Base-by-base conservation (phyloP, 2,329 filamentous ascomycete species). In the Fusarium domesticum region DNA sequence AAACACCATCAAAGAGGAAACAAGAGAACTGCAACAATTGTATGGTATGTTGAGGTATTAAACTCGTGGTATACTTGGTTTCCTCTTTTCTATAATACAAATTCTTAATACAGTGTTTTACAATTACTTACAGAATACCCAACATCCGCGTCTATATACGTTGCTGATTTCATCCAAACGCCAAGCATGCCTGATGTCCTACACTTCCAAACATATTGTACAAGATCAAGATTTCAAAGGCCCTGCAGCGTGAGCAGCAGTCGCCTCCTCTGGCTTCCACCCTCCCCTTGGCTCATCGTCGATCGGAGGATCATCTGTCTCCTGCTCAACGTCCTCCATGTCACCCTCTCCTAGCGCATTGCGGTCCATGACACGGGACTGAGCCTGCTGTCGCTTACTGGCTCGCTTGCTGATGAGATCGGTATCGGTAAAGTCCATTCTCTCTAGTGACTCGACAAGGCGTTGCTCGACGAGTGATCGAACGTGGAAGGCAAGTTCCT, bases 401-500 rank as follows among this genome's bases (percentile, higher is more conserved):
- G 46, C 44, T 17, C 67, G 59, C 41, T 51, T 50, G 6, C 7
- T 45, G 33, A 64, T 49, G 14, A 68, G 62, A 23, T 61, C 52
- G n/a, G 65, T 57, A 2, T 70, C 63, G 6, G 68, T 67, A 48
- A 71, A 72, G 40, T 67, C 79, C 53, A 89, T 76, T 19, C 78
- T 71, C 20, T 69, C 64, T 18, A 72, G 59, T 3, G 64, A 59
- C 7, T 64, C 44, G 20, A 70, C 66, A 60, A 97, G 91, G 62
- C 80, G 83, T 39, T 81, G 75, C 68, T 96, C 91, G 2, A 91
- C 83, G 38, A 95, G 64, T 6, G 70, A 67, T 62, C 96, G 95
- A 37, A 89, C 81, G 62, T 96, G 83, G 52, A 87, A 85, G 1
- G 89, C 90, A 34, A 96, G 73, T 1, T 73, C 73, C 57, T 92